A percentile compares a stretch with the other conserved stretches of the same genome.
phyloP scores from a whole-genome alignment of 352 stramenopile genomes.

The Phytophthora idaei region DNA sequence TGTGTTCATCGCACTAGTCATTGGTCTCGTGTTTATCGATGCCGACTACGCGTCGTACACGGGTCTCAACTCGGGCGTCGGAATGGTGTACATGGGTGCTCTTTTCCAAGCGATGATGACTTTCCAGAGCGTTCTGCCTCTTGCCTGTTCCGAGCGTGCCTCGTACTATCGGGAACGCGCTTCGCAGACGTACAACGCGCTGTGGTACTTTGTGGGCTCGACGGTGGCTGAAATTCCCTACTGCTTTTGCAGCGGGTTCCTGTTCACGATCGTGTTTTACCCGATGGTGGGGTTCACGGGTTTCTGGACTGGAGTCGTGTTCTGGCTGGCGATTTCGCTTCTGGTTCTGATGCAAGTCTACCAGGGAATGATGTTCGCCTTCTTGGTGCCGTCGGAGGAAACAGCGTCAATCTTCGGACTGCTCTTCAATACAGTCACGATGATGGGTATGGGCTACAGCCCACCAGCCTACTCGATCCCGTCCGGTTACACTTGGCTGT shows the following conservation, averaged over 20 bases:
- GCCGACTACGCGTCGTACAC: constrained; percentile 38
- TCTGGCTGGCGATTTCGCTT: constrained; percentile 32
- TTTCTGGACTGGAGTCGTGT: constrained; percentile 16
- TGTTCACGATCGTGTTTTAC: constrained; percentile 78
- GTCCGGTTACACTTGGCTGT: constrained; percentile 20
- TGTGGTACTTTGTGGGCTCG: constrained; percentile 58
- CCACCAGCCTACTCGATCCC: constrained; percentile 24
- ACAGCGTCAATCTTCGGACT: constrained; percentile 48
- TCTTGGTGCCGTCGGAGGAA: constrained; percentile 47
- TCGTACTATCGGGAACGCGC: constrained; percentile 80
- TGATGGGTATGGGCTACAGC: constrained; percentile 36
- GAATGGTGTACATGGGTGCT: constrained; percentile 78
- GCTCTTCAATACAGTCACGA: constrained; percentile 51
- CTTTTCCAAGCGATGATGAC: constrained; percentile 63
- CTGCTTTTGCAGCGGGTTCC: constrained; percentile 22
- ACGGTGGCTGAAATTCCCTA: constrained; percentile 43
- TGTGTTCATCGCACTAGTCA: constrained; percentile 66
- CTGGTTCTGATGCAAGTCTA: constrained; percentile 57
- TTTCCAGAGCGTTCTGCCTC: constrained; percentile 61
- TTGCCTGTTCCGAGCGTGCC: constrained; percentile 67
- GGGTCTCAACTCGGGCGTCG: constrained; percentile 43
- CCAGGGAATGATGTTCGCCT: constrained; percentile 77
- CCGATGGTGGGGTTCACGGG: constrained; percentile 84
- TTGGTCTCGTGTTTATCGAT: constrained; percentile 62
- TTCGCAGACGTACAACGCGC: constrained; percentile 39